Percentiles rank a stretch among this genome's conserved stretches.
These are phyloP conservation scores for Curvularia lunata DNA, from an alignment of 2,329 filamentous ascomycete species.

Conservation along the genomic window DNA sequence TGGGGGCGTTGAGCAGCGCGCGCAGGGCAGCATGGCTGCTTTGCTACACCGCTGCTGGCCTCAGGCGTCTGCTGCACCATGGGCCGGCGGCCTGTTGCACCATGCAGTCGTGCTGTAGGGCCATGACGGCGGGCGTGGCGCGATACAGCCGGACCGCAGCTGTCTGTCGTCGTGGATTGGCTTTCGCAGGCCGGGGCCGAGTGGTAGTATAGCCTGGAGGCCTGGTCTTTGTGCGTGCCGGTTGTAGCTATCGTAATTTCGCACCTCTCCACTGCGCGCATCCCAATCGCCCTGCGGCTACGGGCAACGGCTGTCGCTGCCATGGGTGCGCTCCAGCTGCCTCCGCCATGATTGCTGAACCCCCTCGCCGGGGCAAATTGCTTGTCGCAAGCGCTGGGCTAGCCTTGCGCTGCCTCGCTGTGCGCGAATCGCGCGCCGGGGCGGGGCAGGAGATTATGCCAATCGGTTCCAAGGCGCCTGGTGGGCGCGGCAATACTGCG, in stretches of 20 bases:
- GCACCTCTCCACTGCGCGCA: not conserved
- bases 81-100: not conserved
- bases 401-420: not conserved
- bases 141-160: constrained; percentile 14
- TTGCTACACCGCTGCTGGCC: not conserved
- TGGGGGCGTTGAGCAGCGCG: constrained; percentile 11
- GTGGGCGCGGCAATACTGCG: constrained; percentile 16
- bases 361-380: not conserved
- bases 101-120: constrained; percentile 1
- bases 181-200: constrained; percentile 1
- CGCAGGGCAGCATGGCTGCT: constrained; percentile 4
- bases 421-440: constrained; percentile 3
- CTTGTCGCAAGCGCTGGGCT: not conserved
- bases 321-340: not conserved
- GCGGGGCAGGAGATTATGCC: constrained; percentile 17
- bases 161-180: constrained; percentile 6
- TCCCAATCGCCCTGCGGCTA: constrained; percentile 14
- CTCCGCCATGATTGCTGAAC: constrained; percentile 4
- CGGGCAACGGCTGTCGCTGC: constrained; percentile 7
- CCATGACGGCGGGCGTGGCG: constrained; percentile 4
- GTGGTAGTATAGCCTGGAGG: constrained; percentile 4
- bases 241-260: constrained; percentile 14
- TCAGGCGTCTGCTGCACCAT: constrained; percentile 1
- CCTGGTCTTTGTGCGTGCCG: constrained; percentile 3
- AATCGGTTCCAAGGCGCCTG: constrained; percentile 10